Evolutionary conservation across 768 basidiomycete genomes (phyloP), one percentile per base, ranked within the genome.

Genomic region (Cubamyces sp.): DNA sequence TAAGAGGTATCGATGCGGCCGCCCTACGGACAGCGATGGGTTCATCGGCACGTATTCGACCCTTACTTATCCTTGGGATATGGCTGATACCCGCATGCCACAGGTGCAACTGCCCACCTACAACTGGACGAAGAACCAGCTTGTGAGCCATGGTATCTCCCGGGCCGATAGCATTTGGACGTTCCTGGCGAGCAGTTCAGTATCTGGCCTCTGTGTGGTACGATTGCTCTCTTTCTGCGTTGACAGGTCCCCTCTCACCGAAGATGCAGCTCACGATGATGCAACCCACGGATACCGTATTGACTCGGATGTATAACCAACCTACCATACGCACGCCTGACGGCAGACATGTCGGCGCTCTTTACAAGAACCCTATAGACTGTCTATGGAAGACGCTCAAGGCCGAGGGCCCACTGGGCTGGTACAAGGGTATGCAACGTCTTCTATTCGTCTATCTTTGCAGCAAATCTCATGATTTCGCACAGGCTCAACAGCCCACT

Each of bases 261-360:
- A 65, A 42, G 53, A 63, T 57, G 9, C 58, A 95, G 90, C 90
- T 92, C 64, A 70, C 94, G 6, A 90, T 88, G 54, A 98, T 98
- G 96, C 96, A 98, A 75, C 94, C 94, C 8, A 92, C 93, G 8
- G 92, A 94, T 73, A 94, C 92, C 25, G 94, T 87, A 64, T 75
- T 98, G 51, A 98, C 97, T 7, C 83, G 97, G 60, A 87, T 98
- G 84, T 99, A 98, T 74, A 98, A 98, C 71, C 97, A 96, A 79
- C 91, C 93, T 11, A 94, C 93, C 0, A 80, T 80, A 66, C 77
- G 77, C 47, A 81, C 87, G 40, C 86, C 90, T 2, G 81, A 90
- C 67, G 94, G 94, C 37, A 87, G 78, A 67, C 72, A 84, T 28
- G 83, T 85, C 64, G 96, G 94, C 14, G 78, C 85, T 1, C 76